Evolutionary conservation across 2,329 filamentous ascomycete species (phyloP), one percentile per base, ranked within the genome.

Genomic region (Plenodomus biglobosus): DNA sequence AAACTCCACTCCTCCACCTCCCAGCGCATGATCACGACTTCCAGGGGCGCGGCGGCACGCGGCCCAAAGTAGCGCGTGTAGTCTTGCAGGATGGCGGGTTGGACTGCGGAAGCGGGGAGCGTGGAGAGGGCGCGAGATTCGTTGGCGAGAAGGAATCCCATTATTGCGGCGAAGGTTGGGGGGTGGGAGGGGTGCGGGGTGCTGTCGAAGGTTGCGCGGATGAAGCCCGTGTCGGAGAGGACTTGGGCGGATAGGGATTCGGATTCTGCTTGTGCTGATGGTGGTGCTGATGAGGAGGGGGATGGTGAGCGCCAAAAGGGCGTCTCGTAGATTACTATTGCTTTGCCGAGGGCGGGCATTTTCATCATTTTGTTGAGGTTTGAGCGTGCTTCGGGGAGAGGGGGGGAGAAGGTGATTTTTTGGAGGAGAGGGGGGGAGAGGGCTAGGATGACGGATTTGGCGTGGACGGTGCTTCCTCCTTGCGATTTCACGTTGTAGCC

Each of bases 261-360:
- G 76, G 71, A 2, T 50, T 48, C 0, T 76, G 74, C 22, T 10
- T 10, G 5, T 24, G 22, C n/a, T n/a, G n/a, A n/a, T n/a, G n/a
- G n/a, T n/a, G n/a, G n/a, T n/a, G n/a, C n/a, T n/a, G n/a, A n/a
- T 24, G 11, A 24, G 11, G 22, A 5, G 5, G 22, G 22, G 22
- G 22, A 24, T 1, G 62, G 47, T 0, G 69, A 58, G 1, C 69
- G 60, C 80, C 80, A 83, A 61, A 75, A 81, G 0, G 78, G 75
- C 3, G 59, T 59, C 0, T 62, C 46, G 61, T 76, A 82, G 22
- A 75, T 66, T 8, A 78, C 57, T 43, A 83, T 79, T 5, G 74
- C 75, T 59, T 84, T 83, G 41, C 73, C 75, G 55, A 80, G 80
- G 50, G 76, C 76, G 2, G 80, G 79, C 34, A 76, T 73, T 0